Percentiles rank a stretch among this genome's conserved stretches.
Evolutionary conservation across 768 basidiomycete species (phyloP).

Genomic region (Suillus subluteus): DNA sequence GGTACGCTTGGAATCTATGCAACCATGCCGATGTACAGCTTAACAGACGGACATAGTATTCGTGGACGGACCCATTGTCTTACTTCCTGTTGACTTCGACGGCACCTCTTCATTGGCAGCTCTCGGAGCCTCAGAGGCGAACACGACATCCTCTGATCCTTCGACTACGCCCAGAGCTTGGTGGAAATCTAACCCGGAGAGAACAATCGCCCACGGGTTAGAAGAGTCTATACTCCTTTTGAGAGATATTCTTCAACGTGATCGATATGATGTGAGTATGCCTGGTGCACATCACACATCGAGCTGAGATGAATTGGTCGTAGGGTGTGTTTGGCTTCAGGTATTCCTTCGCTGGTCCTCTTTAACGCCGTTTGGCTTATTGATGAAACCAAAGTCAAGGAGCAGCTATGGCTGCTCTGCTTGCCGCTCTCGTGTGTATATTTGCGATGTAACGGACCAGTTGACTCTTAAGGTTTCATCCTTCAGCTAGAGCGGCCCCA

Average conservation of each 20-base stretch:
- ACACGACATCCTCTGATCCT: constrained; percentile 45
- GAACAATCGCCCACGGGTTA: constrained; percentile 56
- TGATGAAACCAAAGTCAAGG: constrained; percentile 61
- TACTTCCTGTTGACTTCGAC: constrained; percentile 66
- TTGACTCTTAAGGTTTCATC: constrained; percentile 9
- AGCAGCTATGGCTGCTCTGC: constrained; percentile 71
- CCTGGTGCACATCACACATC: neutral
- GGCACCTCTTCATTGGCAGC: constrained; percentile 34
- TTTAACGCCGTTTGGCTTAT: constrained; percentile 9
- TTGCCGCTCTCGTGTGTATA: constrained; percentile 65
- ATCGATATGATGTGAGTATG: constrained; percentile 66
- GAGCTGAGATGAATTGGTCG: neutral
- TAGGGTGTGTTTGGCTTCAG: constrained; percentile 86
- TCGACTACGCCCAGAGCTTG: constrained; percentile 65
- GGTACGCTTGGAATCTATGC: constrained; percentile 40
- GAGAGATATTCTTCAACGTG: constrained; percentile 57
- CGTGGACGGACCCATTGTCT: constrained; percentile 68
- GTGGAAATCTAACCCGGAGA: constrained; percentile 64
- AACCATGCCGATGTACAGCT: neutral
- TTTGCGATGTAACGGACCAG: constrained; percentile 5
- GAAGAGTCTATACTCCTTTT: constrained; percentile 58
- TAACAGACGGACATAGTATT: constrained; percentile 53
- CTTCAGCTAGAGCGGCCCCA: constrained; percentile 57
- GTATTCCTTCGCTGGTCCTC: constrained; percentile 34
- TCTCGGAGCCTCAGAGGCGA: constrained; percentile 44